Evolutionary conservation across 352 stramenopile genomes (phyloP), one percentile per base, ranked within the genome.

Genomic region (Phytopythium litorale): DNA sequence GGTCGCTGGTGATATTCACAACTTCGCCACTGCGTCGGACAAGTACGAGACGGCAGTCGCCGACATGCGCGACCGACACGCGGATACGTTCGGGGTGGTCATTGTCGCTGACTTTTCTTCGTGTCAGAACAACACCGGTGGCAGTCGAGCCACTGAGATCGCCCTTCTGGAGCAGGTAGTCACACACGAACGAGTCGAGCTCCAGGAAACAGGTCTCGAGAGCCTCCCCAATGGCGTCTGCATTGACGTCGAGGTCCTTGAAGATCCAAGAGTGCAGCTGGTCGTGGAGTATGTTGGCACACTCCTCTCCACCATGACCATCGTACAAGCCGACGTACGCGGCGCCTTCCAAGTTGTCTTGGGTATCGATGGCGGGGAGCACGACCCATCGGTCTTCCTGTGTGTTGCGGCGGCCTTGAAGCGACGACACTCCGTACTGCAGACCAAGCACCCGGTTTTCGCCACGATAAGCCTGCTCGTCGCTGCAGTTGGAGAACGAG

Each of bases 261-360:
- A 90, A 83, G 23, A 96, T 71, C 72, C 75, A 87, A 42, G 60
- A 64, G 58, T 96, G 87, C 33, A 97, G 71, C 53, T 89, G 77
- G 5, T 92, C 77, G 46, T 87, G 79, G 7, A 97, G 73, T 51
- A 91, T 89, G 33, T 72, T 80, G 16, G 84, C 76, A 50, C 79
- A 89, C 35, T 86, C 81, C 18, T 91, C 78, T 9, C 88, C 89
- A 1, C 81, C 81, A 25, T 97, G 89, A 25, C 88, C 88, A 56
- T 97, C 88, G 69, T 92, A 97, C 23, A 97, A 48, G 0, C 79
- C 89, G 18, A 91, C 68, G 55, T 90, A 95, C 11, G 80, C 68
- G 18, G 60, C 79, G 23, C 53, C 45, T 1, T 46, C 23, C 33
- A 55, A 75, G 5, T 67, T 57, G 2, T 67, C 46, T 2, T 54